Percentiles rank a stretch among this genome's conserved stretches.
Evolutionary conservation across 1,284 basidiomycete species (phyloP).

Genomic region (Ceratobasidium sp.): DNA sequence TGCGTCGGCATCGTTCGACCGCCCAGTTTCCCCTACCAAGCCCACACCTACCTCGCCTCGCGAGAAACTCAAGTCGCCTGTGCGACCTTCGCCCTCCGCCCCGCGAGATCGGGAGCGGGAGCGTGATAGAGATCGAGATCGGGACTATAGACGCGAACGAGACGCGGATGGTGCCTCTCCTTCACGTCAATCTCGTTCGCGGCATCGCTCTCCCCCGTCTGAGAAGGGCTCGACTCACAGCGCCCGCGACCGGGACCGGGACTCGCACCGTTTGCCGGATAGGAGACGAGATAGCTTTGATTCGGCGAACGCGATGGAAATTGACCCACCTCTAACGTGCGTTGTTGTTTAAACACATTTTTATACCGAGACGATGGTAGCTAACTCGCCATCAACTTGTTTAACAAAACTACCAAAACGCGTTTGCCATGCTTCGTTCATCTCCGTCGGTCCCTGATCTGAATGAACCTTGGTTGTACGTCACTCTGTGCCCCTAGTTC

Average conservation of each 20-base stretch:
- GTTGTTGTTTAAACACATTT: not conserved
- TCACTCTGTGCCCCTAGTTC: not conserved
- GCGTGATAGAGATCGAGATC: conserved; percentile 17
- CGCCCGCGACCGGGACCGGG: not conserved
- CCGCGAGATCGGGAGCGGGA: conserved; percentile 15
- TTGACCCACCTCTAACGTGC: conserved; percentile 22
- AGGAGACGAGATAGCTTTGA: not conserved
- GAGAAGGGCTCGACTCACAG: not conserved
- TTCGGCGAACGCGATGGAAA: conserved; percentile 18
- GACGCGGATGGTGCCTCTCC: not conserved
- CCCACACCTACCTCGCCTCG: not conserved
- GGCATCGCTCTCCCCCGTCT: conserved; percentile 3
- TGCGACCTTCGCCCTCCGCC: not conserved
- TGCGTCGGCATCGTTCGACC: conserved; percentile 5
- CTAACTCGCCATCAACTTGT: not conserved
- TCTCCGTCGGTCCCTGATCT: conserved; percentile 11
- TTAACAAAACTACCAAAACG: not conserved
- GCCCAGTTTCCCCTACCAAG: conserved; percentile 18
- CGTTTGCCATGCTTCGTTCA: not conserved
- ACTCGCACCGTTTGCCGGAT: not conserved
- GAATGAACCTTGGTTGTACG: conserved; percentile 4
- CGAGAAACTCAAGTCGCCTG: not conserved
- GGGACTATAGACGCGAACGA: not conserved
- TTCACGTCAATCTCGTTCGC: conserved; percentile 9
- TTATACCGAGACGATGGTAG: not conserved